Evolutionary conservation across 345 rosid genomes (phyloP).

Genomic region (Linum tenue): DNA sequence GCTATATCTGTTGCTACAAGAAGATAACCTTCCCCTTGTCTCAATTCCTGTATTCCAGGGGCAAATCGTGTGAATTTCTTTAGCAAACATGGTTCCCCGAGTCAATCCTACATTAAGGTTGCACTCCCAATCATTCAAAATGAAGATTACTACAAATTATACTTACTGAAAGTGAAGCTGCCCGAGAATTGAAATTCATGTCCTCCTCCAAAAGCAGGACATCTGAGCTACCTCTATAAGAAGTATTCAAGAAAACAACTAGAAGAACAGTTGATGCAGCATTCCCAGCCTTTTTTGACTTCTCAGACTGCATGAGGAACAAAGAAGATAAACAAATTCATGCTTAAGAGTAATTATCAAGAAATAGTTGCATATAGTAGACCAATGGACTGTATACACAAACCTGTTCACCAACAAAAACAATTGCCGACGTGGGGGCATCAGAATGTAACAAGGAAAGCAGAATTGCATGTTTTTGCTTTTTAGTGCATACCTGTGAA

Average conservation of each 20-base stretch:
- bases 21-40: conserved; percentile 71
- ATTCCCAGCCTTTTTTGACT: conserved; percentile 77
- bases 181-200: conserved; percentile 79
- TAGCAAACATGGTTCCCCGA: neutral
- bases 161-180: conserved; percentile 72
- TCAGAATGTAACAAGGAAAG: conserved; percentile 53
- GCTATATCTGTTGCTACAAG: conserved; percentile 91
- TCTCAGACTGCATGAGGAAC: conserved; percentile 57
- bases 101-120: neutral
- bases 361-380: neutral
- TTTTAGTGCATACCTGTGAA: conserved; percentile 43
- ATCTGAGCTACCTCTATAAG: conserved; percentile 41
- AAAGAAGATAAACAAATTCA: neutral
- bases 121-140: neutral
- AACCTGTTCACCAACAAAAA: conserved; percentile 88
- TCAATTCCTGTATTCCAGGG: conserved; percentile 42
- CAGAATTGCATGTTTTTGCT: conserved; percentile 42
- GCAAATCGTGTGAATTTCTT: neutral
- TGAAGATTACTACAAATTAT: neutral
- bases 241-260: conserved; percentile 49
- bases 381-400: conserved; percentile 11
- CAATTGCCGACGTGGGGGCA: conserved; percentile 55
- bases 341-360: neutral
- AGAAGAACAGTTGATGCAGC: conserved; percentile 50
- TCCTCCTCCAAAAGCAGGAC: conserved; percentile 64